Evolutionary conservation across 1,139 yeast species (phyloP).

Genomic region (Blastobotrys illinoisensis): DNA sequence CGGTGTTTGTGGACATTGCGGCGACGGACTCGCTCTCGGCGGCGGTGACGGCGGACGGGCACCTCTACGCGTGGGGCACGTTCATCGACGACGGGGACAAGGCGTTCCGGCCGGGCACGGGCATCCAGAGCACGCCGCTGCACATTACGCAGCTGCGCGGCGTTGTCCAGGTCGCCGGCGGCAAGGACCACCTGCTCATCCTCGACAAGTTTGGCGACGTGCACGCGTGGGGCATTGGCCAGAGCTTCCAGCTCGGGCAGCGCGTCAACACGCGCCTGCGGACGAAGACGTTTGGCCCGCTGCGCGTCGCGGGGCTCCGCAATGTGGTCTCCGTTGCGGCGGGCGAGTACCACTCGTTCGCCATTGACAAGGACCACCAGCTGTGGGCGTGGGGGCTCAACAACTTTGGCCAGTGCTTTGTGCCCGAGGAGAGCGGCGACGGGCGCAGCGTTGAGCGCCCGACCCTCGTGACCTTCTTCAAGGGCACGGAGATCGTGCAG

Average conservation of each 20-base stretch:
- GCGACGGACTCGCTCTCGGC: slow-evolving; percentile 93
- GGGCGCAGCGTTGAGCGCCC: slow-evolving; percentile 65
- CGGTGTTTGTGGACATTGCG: slow-evolving; percentile 68
- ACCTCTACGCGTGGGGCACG: slow-evolving; percentile 96
- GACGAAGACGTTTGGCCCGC: slow-evolving; percentile 32
- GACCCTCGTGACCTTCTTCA: slow-evolving; percentile 56
- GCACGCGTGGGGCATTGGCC: slow-evolving; percentile 97
- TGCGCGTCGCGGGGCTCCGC: slow-evolving; percentile 41
- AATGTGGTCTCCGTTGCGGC: slow-evolving; percentile 76
- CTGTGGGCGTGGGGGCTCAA: slow-evolving; percentile 92
- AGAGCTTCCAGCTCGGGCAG: slow-evolving; percentile 86
- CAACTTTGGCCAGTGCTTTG: slow-evolving; percentile 94
- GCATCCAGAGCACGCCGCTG: slow-evolving; percentile 62
- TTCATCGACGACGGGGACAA: slow-evolving; percentile 87
- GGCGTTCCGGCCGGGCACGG: slow-evolving; percentile 61
- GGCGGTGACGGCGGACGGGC: slow-evolving; percentile 72
- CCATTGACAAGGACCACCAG: slow-evolving; percentile 65
- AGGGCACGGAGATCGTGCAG: slow-evolving; percentile 50
- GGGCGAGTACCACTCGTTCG: slow-evolving; percentile 96
- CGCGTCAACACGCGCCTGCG: slow-evolving; percentile 29
- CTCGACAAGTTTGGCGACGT: slow-evolving; percentile 81
- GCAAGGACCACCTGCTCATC: slow-evolving; percentile 87
- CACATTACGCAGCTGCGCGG: slow-evolving; percentile 58
- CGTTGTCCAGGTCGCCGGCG: slow-evolving; percentile 82
- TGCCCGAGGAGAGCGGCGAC: slow-evolving; percentile 73